Evolutionary conservation across 192 early-diverging fungal genomes (phyloP).

Genomic region (Endogone sp.): DNA sequence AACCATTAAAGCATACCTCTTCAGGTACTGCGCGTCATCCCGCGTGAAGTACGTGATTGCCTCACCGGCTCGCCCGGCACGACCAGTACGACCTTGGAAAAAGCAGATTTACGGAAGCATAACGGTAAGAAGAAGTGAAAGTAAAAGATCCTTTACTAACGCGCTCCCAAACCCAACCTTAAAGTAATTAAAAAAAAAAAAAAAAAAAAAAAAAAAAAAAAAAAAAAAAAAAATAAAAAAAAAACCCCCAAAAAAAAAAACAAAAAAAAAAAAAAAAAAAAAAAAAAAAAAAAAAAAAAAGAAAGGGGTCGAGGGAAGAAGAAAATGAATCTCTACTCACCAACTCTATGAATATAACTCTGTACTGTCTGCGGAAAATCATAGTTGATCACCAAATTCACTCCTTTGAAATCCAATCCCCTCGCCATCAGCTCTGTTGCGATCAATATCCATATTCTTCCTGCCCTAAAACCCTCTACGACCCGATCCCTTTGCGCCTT

Average conservation of each 20-base stretch:
- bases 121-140: too few species aligned
- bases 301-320: too few species aligned
- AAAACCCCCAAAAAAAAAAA: too few species aligned
- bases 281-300: too few species aligned
- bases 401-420: slow-evolving; percentile 98
- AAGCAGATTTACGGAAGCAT: background rate
- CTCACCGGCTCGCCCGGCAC: slow-evolving; percentile 86
- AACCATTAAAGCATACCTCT: slow-evolving; percentile 40
- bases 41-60: slow-evolving; percentile 96
- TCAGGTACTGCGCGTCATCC: slow-evolving; percentile 85
- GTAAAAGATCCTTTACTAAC: too few species aligned
- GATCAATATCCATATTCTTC: slow-evolving; percentile 94
- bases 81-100: slow-evolving; percentile 75
- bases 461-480: slow-evolving; percentile 82
- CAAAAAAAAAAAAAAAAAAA: too few species aligned
- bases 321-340: too few species aligned
- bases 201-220: too few species aligned
- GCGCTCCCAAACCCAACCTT: too few species aligned
- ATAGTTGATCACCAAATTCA: slow-evolving; percentile 97
- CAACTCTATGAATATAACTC: slow-evolving; percentile 96
- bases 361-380: slow-evolving; percentile 93
- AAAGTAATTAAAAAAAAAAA: too few species aligned
- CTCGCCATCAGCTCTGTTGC: slow-evolving; percentile 96
- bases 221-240: too few species aligned
- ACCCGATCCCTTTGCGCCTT: slow-evolving; percentile 90